These are phyloP conservation scores for Flaveria brownii DNA, from an alignment of 129 eudicot genomes.

Conservation along the genomic window DNA sequence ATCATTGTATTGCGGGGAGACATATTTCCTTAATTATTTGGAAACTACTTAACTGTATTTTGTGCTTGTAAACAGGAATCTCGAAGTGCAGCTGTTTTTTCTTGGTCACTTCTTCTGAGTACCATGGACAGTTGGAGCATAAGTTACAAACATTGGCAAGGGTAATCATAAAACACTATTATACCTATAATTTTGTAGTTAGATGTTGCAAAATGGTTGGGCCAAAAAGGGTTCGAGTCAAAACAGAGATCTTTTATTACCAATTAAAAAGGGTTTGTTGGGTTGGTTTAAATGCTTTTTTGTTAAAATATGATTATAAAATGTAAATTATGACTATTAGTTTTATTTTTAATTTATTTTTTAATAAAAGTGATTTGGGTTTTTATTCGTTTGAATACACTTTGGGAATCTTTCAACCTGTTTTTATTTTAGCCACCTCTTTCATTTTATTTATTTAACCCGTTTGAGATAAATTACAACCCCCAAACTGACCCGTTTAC, in stretches of 20 bases:
- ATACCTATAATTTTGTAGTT: neutral
- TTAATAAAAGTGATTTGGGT: neutral
- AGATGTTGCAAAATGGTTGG: neutral
- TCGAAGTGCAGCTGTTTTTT: constrained; percentile 42
- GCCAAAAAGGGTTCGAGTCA: neutral
- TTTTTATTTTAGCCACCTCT: neutral
- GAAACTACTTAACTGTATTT: constrained; percentile 24
- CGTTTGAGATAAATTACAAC: neutral
- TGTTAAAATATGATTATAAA: neutral
- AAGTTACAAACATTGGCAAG: constrained; percentile 47
- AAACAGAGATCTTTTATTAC: neutral
- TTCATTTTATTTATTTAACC: neutral
- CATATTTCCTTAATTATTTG: neutral
- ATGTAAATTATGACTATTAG: neutral
- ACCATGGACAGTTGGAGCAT: constrained; percentile 50
- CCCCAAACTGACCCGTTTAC: neutral
- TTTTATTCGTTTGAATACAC: neutral
- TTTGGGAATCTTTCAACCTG: constrained; percentile 13
- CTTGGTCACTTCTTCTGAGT: constrained; percentile 57
- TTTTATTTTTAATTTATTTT: no score
- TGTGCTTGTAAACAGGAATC: constrained; percentile 34
- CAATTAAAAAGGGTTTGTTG: neutral
- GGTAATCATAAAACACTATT: constrained; percentile 32
- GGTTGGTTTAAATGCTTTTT: neutral
- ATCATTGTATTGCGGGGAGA: no score